Conservation (phyloP, 1,284 basidiomycete species). For the Malassezia obtusa region DNA sequence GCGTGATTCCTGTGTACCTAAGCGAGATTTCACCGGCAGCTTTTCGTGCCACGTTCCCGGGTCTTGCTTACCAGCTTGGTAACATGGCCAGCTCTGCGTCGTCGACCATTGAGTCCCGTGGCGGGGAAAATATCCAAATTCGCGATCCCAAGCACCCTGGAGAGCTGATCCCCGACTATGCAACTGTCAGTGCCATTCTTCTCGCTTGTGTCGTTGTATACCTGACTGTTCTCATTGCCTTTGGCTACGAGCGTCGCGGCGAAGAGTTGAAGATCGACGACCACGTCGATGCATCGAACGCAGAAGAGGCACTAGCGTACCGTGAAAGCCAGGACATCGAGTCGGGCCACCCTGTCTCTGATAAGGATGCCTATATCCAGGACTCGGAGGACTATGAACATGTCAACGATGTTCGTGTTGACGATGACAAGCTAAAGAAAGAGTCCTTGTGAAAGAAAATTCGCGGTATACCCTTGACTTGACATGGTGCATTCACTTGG, state of each 20-base stretch:
- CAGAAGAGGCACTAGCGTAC: constrained; percentile 41
- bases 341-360: neutral
- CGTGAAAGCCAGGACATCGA: neutral
- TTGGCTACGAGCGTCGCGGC: constrained; percentile 53
- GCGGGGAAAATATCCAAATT: constrained; percentile 48
- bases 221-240: constrained; percentile 33
- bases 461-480: too few species aligned
- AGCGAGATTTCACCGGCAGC: constrained; percentile 81
- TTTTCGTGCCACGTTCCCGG: constrained; percentile 85
- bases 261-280: constrained; percentile 75
- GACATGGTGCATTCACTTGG: too few species aligned
- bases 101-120: constrained; percentile 79
- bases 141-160: constrained; percentile 36
- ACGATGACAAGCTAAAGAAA: neutral
- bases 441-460: neutral
- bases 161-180: constrained; percentile 63
- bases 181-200: constrained; percentile 73
- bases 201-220: constrained; percentile 56
- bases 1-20: constrained; percentile 70
- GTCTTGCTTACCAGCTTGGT: constrained; percentile 69
- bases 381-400: neutral
- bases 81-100: constrained; percentile 76
- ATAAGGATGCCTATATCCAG: neutral
- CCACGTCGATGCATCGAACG: constrained; percentile 60
- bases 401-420: neutral